Base-by-base conservation (phyloP, 1,139 yeast species). In the Taiozyma sp. region DNA sequence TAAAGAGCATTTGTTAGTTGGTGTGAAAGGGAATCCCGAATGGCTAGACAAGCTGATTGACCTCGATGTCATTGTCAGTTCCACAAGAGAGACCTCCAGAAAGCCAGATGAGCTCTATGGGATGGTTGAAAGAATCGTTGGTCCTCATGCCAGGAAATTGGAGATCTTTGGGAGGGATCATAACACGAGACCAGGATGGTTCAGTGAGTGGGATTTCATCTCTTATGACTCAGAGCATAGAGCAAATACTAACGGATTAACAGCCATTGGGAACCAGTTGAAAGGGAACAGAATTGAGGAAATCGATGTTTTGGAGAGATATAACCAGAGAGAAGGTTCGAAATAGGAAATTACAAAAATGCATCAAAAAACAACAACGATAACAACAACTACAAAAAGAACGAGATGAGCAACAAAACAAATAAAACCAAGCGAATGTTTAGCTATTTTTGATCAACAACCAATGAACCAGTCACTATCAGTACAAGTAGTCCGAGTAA, bases 81-180 rank as follows among this genome's bases (percentile, higher is more conserved):
- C 85, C 2, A 88, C 97, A 0, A 76, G 97, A 58, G 96, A 92
- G 63, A 88, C 96, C 2, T 84, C 91, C 62, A 78, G 96, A 57
- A 92, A 92, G 65, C 98, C 98, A 0, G 97, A 89, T 65, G 97
- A 92, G 63, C 60, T 79, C 22, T 92, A 92, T 65, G 93, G 84
- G n/a, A 80, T 92, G 53, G 85, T 87, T 13, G 97, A 92, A 57
- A 72, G 97, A 54, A 65, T 91, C 43, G 96, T 85, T 4, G 97
- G 97, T 0, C 73, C 73, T 7, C 79, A 82, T 57, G 79, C 92
- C 3, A 73, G 96, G 36, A 92, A 92, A 63, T 72, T 92, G 43
- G 98, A 92, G 65, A 80, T 92, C 2, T 92, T 91, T 69, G 98
- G 97, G 4, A 76, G 96, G 52, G 85, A 83, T 55, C 95, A 89